Base-by-base conservation (phyloP, 2,329 filamentous ascomycete species). In the Talaromyces sp. region DNA sequence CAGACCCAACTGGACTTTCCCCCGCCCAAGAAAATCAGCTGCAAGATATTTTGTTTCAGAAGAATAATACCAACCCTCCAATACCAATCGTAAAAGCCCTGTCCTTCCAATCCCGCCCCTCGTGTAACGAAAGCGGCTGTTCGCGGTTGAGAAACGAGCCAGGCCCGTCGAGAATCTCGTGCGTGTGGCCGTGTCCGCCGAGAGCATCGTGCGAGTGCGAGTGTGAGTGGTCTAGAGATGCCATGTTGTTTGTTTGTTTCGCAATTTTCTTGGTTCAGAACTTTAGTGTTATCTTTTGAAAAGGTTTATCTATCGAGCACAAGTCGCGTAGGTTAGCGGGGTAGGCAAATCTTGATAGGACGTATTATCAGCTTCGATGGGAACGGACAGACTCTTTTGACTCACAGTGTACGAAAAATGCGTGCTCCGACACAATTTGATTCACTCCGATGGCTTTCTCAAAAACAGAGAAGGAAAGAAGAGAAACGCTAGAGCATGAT, bases 61-160 rank as follows among this genome's bases (percentile, higher is more conserved):
- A 46, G 41, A 35, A 8, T 24, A 46, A 24, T 11, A 61, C 85
- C 67, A 82, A 96, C 92, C 94, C 94, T 78, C 94, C 94, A 77
- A 97, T 97, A n/a, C 94, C 94, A 69, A 99, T 84, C 4, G 94
- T 97, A 71, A 97, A 99, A 14, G 92, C 92, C 61, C 94, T 84
- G 65, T 96, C 90, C 29, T 83, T 83, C 90, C 92, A 99, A 72
- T 92, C 83, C 58, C 93, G 84, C 11, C 92, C 92, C 12, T 62
- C 60, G 31, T 62, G 60, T 67, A 96, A 90, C 65, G 92, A 85
- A 60, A 97, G 89, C 63, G 93, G 94, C 90, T 96, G 92, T 79
- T 97, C 94, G 17, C 94, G 88, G 56, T 88, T 88, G 32, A 94
- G 77, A 73, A 89, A 97, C 71, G 91, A 96, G 51, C 94, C 94